phyloP scores from a whole-genome alignment of 2,329 filamentous ascomycete genomes.

The Parasarocladium wereldwijsianum region DNA sequence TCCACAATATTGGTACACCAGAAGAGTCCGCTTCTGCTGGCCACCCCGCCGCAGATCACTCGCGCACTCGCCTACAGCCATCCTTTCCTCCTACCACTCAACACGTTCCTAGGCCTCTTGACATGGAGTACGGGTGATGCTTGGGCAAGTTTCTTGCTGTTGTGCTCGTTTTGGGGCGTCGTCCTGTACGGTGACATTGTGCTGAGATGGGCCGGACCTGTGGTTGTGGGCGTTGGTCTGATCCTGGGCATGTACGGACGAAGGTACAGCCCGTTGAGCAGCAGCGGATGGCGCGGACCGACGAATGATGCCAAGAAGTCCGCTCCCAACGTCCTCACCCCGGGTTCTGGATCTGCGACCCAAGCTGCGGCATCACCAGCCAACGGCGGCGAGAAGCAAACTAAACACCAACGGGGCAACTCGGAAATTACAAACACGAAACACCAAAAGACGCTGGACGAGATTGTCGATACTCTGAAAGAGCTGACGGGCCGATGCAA shows the following conservation, averaged over 20 bases:
- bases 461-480: conserved; percentile 88
- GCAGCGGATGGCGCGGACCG: conserved; percentile 55
- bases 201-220: conserved; percentile 68
- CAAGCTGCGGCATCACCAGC: conserved; percentile 12
- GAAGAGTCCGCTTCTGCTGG: conserved; percentile 83
- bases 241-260: conserved; percentile 88
- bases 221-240: conserved; percentile 63
- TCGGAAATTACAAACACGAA: conserved; percentile 51
- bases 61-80: conserved; percentile 91
- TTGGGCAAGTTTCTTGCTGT: conserved; percentile 90
- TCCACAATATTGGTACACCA: conserved; percentile 93
- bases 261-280: conserved; percentile 79
- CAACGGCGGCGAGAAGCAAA: conserved; percentile 12
- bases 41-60: conserved; percentile 89
- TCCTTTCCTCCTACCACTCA: conserved; percentile 80
- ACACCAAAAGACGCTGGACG: conserved; percentile 88
- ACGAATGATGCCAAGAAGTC: conserved; percentile 18
- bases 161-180: conserved; percentile 72
- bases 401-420: conserved; percentile 26
- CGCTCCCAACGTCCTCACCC: conserved; percentile 6
- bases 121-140: conserved; percentile 91
- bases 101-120: conserved; percentile 68
- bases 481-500: conserved; percentile 87
- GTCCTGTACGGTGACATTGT: conserved; percentile 76
- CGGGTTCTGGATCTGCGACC: conserved; percentile 1